These are phyloP conservation scores for Hypericum androsaemum DNA, from an alignment of 345 rosid genomes.

Conservation along the genomic window DNA sequence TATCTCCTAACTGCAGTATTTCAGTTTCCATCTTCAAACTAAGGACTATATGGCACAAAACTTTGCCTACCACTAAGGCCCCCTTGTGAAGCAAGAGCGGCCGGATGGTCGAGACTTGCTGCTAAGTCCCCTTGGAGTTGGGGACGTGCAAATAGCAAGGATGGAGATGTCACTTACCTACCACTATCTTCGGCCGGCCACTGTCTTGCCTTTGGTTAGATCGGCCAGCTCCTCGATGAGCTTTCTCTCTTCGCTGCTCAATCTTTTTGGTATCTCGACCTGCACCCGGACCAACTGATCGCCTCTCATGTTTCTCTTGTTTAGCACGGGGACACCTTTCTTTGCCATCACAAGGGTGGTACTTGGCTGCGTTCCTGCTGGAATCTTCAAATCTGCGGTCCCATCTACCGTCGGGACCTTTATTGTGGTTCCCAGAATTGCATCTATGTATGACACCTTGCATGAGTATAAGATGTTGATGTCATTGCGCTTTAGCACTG, in stretches of 20 bases:
- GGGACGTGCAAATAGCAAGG: no score
- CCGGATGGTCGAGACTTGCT: no score
- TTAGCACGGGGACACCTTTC: slow-evolving; percentile 84
- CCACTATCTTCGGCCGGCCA: slow-evolving; percentile 31
- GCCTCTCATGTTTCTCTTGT: slow-evolving; percentile 83
- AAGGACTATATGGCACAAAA: no score
- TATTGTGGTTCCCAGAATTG: slow-evolving; percentile 76
- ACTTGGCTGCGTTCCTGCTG: slow-evolving; percentile 90
- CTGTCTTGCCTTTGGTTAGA: slow-evolving; percentile 79
- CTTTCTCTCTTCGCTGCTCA: slow-evolving; percentile 79
- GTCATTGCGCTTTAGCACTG: slow-evolving; percentile 76
- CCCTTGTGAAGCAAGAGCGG: no score
- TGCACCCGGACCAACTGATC: slow-evolving; percentile 96
- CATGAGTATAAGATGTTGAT: slow-evolving; percentile 77
- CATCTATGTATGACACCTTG: slow-evolving; percentile 84
- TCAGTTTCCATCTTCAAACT: no score
- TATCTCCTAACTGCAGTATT: no score
- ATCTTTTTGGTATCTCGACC: slow-evolving; percentile 89
- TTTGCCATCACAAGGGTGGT: slow-evolving; percentile 91
- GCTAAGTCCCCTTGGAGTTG: no score
- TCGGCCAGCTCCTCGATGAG: slow-evolving; percentile 85
- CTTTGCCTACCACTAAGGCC: no score
- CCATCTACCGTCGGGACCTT: slow-evolving; percentile 94
- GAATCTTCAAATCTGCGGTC: slow-evolving; percentile 84
- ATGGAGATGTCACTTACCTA: no score